Base-by-base conservation (phyloP, 2,329 filamentous ascomycete genomes). In the Aschersonia sp. region DNA sequence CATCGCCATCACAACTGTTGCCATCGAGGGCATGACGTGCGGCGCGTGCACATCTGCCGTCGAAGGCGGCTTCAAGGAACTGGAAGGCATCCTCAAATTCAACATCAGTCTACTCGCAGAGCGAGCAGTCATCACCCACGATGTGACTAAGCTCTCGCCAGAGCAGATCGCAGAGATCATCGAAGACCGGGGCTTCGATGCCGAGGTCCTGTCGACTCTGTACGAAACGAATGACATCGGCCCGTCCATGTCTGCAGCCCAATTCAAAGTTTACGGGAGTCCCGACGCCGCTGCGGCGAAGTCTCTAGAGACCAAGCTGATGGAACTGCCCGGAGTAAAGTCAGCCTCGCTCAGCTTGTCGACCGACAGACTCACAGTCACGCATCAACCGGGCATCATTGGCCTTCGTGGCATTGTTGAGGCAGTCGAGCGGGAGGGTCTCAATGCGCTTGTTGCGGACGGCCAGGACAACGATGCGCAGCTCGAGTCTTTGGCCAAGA, bases 11-110 rank as follows among this genome's bases (percentile, higher is more conserved):
- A 96, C 89, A 0, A 97, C 89, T 0, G 75, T 98, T 14, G 81
- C 85, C 5, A 86, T 98, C 47, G 87, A 92, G 55, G 92, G 92
- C 46, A 98, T 98, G 92, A 98, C 92, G 1, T 97, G 92, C 60
- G 90, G 90, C 29, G 87, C 92, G 42, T 98, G 92, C 65, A 97
- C 92, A 0, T 90, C 90, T 1, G 88, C 90, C 5, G 81, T 97
- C 2, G 86, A 96, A 58, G 75, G 78, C 46, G 87, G 85, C 4
- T 92, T 98, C 65, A 78, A 79, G 54, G 78, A 76, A 52, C 66
- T 90, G 2, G 79, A 85, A 8, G 92, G 92, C 29, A 65, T 97
- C 12, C 60, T 87, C 48, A 86, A 88, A 54, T 95, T 97, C 71
- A 95, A 95, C 60, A 94, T 98, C 63, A 95, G 87, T 65, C 70